Evolutionary conservation across 208 protist species (phyloP), one percentile per base, ranked within the genome.

Genomic region (Zelonia costaricensis): DNA sequence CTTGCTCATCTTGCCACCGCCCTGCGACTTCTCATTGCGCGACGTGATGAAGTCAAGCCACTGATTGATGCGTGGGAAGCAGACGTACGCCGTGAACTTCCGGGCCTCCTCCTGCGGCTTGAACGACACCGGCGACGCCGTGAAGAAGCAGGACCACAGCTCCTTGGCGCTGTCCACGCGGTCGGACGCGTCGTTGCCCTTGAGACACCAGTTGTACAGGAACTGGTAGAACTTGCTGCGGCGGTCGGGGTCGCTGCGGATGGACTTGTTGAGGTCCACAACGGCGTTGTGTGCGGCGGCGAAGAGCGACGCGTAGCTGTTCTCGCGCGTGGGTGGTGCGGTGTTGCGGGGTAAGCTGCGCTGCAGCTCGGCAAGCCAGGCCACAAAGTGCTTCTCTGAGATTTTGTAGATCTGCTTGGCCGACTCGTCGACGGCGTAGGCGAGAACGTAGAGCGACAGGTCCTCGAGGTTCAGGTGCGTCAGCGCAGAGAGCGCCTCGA

Each of bases 71-170:
- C 69, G 57, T 4, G 49, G 31, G 55, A 93, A 93, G 25, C 36
- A 68, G 51, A 65, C 64, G 52, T 89, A 89, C 12, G 63, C 62
- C 15, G 52, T 77, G 52, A 74, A 86, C 47, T 59, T 53, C 7
- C 47, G 40, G 23, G 22, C 40, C 23, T 30, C 35, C 44, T 72
- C 51, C 27, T 59, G 55, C n/a, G 43, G 48, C 6, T 44, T 57
- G 43, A 70, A 74, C 15, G 66, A 66, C 20, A 66, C 42, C 3
- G 52, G 51, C 3, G 66, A 60, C 3, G 36, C 54, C 30, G 72
- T 72, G 44, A 80, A 83, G 46, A 94, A 81, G 47, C 83, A 76
- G 13, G 68, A 64, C 85, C 88, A 94, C 53, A 94, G 47, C 66
- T 91, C 84, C 30, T 77, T 78, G 4, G 82, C 82, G 47, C 77